These are phyloP conservation scores for Lichenothelia convexa DNA, from an alignment of 495 filamentous ascomycete genomes.

Conservation along the genomic window DNA sequence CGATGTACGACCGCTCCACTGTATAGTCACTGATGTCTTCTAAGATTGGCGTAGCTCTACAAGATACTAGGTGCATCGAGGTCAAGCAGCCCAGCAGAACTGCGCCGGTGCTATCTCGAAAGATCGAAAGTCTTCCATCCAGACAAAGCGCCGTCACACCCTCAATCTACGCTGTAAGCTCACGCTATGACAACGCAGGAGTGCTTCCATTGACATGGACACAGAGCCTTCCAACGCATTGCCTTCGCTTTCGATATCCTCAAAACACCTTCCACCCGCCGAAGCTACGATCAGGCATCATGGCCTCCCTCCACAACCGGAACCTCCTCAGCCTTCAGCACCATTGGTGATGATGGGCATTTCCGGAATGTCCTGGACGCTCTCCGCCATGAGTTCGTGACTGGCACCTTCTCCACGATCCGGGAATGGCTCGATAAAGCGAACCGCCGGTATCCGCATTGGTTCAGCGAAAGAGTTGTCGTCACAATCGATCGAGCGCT, in stretches of 20 bases:
- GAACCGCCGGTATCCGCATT: slow-evolving; percentile 20
- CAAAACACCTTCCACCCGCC: slow-evolving; percentile 20
- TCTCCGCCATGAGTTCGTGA: slow-evolving; percentile 26
- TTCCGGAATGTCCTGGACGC: slow-evolving; percentile 3
- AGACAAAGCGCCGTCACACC: slow-evolving; percentile 22
- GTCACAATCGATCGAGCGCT: slow-evolving; percentile 20
- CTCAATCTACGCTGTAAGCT: slow-evolving; percentile 18
- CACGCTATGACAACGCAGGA: neutral
- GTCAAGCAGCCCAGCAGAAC: slow-evolving; percentile 22
- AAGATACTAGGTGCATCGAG: neutral
- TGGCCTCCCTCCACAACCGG: slow-evolving; percentile 7
- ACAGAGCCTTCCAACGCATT: slow-evolving; percentile 25
- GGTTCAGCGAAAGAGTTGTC: slow-evolving; percentile 24
- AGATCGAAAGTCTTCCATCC: slow-evolving; percentile 27
- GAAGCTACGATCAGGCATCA: slow-evolving; percentile 22
- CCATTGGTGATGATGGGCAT: slow-evolving; percentile 4
- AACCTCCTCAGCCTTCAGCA: slow-evolving; percentile 13
- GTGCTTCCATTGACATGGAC: neutral
- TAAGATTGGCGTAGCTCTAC: neutral
- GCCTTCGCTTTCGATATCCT: slow-evolving; percentile 28
- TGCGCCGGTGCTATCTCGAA: slow-evolving; percentile 27
- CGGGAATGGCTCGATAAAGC: slow-evolving; percentile 18
- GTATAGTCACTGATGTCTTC: no score
- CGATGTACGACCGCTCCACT: no score
- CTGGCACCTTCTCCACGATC: slow-evolving; percentile 24